Evolutionary conservation across 768 basidiomycete genomes (phyloP).

Genomic region (Cystofilobasidium bisporidii): DNA sequence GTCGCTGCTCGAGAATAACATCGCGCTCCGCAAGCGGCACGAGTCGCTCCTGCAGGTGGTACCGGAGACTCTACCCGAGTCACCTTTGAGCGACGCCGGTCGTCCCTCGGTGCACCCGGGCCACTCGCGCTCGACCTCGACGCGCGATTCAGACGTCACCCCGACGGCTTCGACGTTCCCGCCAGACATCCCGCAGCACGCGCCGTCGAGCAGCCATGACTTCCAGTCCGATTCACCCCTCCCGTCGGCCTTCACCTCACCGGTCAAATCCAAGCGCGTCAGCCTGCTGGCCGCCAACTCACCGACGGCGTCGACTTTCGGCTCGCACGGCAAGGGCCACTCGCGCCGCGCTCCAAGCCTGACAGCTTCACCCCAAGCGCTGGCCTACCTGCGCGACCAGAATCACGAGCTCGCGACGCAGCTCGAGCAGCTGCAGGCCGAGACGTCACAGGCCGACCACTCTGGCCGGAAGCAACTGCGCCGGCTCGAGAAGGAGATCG

Average conservation of each 20-base stretch:
- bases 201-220: background rate
- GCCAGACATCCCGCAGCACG: background rate
- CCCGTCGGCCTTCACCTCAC: background rate
- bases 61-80: conserved; percentile 20
- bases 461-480: conserved; percentile 60
- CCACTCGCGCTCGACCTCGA: conserved; percentile 8
- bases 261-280: background rate
- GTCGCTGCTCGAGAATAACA: conserved; percentile 59
- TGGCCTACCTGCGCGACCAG: conserved; percentile 66
- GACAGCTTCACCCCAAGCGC: conserved; percentile 48
- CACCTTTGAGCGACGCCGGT: background rate
- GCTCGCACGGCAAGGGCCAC: background rate
- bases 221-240: background rate
- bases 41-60: conserved; percentile 52
- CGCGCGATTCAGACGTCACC: background rate
- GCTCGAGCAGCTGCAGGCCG: conserved; percentile 63
- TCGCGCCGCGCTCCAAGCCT: conserved; percentile 6
- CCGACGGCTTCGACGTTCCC: background rate
- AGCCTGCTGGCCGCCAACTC: conserved; percentile 4
- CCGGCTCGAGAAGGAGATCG: conserved; percentile 71
- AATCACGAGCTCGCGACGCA: conserved; percentile 70
- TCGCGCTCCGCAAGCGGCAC: conserved; percentile 60
- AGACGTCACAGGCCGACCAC: conserved; percentile 57
- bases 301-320: background rate
- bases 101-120: background rate